Evolutionary conservation across 768 basidiomycete genomes (phyloP), one percentile per base, ranked within the genome.

Genomic region (Mycena epipterygia): DNA sequence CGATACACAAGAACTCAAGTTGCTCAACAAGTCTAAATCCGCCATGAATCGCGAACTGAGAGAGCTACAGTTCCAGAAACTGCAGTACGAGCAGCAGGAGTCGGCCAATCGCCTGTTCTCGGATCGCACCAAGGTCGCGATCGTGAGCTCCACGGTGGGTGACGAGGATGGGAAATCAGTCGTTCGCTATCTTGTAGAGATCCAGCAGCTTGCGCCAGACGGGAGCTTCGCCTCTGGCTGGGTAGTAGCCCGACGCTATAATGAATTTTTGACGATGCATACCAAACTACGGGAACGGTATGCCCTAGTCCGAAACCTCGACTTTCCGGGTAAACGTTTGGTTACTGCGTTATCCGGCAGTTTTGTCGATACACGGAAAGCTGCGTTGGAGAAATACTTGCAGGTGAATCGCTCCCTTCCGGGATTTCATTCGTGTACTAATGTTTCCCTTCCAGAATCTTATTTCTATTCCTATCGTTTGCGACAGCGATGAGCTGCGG

Each of bases 1-100:
- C 0, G 96, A 95, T 76, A 90, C 89, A 1, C 91, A 93, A 75
- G 97, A 99, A 80, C 87, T 97, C 25, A 88, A 88, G 67, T 86
- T 99, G 49, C 88, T 99, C 55, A 89, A 85, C 68, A 93, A 90
- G 75, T 97, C 96, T 2, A 94, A 93, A 78, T 87, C 91, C 12
- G 89, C 94, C 0, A 89, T 99, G 83, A 89, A 85, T 19, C 85
- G 95, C 64, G 96, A 99, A 76, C 83, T 96, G 44, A 87, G 96
- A 33, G 92, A 95, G 76, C 83, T 96, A 2, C 86, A 88, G 62
- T 98, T 99, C 80, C 97, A 98, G 81, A 95, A 93, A 81, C 87
- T 88, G 14, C 97, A 98, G 76, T 98, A 95, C 77, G 94, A 97
- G 77, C 94, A 95, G 76, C 97, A 98, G 79, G 96, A 98, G 77